Conservation (phyloP, 1,139 yeast genomes). For the Zygoascus hellenicus region DNA sequence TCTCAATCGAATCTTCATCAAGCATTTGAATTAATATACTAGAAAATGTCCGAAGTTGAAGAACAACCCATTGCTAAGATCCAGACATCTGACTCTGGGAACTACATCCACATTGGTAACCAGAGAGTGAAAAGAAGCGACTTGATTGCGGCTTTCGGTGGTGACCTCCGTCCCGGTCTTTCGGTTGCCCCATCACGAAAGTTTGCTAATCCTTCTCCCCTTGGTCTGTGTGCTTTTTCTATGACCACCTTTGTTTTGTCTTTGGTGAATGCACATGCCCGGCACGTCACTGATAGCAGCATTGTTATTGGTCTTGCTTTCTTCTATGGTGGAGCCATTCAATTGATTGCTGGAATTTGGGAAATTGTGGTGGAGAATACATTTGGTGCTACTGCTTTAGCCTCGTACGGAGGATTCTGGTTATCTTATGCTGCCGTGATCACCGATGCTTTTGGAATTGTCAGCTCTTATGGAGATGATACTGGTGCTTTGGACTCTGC, state of each 20-base stretch:
- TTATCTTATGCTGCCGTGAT: conserved; percentile 66
- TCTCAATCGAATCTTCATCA: too few species aligned
- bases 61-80: conserved; percentile 23
- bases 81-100: conserved; percentile 39
- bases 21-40: too few species aligned
- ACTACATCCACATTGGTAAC: conserved; percentile 66
- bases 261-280: conserved; percentile 57
- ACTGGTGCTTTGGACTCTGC: conserved; percentile 47
- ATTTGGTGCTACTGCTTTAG: conserved; percentile 75
- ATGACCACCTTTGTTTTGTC: conserved; percentile 78
- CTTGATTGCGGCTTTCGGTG: conserved; percentile 65
- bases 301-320: conserved; percentile 68
- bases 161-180: conserved; percentile 60
- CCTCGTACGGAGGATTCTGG: conserved; percentile 86
- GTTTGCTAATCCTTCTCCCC: conserved; percentile 85
- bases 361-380: conserved; percentile 68
- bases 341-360: conserved; percentile 70
- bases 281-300: conserved; percentile 48
- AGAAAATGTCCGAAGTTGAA: neutral
- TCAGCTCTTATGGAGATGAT: conserved; percentile 44
- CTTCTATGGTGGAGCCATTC: conserved; percentile 84
- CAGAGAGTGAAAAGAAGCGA: conserved; percentile 61
- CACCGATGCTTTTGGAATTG: conserved; percentile 69
- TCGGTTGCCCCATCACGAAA: conserved; percentile 60
- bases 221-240: conserved; percentile 80